Evolutionary conservation across 352 stramenopile species (phyloP).

Genomic region (Phytopythium litorale): DNA sequence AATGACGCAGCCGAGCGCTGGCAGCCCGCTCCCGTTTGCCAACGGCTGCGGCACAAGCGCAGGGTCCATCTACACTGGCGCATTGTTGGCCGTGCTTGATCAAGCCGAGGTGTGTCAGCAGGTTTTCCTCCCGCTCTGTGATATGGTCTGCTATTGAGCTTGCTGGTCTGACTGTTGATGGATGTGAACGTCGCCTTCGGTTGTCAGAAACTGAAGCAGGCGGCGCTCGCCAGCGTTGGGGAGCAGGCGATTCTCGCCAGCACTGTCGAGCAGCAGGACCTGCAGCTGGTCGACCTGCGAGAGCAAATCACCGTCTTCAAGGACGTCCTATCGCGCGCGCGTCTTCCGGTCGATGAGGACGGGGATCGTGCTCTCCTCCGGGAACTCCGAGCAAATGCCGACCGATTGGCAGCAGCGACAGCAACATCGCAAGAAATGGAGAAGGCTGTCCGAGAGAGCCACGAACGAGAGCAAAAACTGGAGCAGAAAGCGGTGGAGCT

Average conservation of each 20-base stretch:
- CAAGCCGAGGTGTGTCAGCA: conserved; percentile 35
- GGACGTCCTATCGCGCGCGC: conserved; percentile 41
- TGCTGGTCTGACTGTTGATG: not conserved
- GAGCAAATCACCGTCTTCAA: conserved; percentile 66
- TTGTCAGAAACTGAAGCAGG: conserved; percentile 31
- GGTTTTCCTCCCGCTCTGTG: not conserved
- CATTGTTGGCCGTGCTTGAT: conserved; percentile 41
- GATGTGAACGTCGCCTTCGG: not conserved
- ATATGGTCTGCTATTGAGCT: not conserved
- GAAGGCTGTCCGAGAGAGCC: not conserved
- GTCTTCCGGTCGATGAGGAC: conserved; percentile 3
- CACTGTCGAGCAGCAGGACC: conserved; percentile 23
- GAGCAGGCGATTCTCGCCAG: conserved; percentile 34
- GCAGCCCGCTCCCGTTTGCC: conserved; percentile 13
- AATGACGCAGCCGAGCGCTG: not conserved
- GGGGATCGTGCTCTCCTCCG: not conserved
- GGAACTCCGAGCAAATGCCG: not conserved
- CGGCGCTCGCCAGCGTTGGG: conserved; percentile 27
- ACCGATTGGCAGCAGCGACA: not conserved
- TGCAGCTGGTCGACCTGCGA: conserved; percentile 24
- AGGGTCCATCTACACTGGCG: conserved; percentile 40
- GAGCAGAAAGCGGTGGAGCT: not conserved
- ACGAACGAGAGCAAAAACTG: not conserved
- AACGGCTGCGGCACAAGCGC: conserved; percentile 35
- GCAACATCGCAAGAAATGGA: not conserved